Evolutionary conservation across 2,329 filamentous ascomycete genomes (phyloP).

Genomic region (Periglandula ipomoeae): DNA sequence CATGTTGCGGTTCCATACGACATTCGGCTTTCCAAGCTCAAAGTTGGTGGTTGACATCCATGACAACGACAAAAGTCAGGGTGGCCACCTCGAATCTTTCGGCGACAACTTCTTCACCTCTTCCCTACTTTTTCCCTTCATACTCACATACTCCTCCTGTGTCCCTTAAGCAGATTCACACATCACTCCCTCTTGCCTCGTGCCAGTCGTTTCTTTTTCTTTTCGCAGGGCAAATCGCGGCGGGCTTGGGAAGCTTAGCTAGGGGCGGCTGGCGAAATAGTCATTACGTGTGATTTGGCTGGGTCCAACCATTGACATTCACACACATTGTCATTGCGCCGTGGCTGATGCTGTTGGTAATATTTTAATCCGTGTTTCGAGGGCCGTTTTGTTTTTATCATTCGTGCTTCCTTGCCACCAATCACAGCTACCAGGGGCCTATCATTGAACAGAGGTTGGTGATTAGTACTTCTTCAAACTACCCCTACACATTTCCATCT

Average conservation of each 20-base stretch:
- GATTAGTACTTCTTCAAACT: conserved; percentile 3
- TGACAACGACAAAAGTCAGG: conserved; percentile 2
- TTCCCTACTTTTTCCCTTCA: conserved; percentile 1
- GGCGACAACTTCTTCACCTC: conserved; percentile 3
- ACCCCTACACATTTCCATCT: conserved; percentile 1
- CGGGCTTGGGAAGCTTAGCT: conserved; percentile 3
- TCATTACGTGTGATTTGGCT: conserved; percentile 5
- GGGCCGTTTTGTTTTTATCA: not conserved
- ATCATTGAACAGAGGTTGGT: conserved; percentile 7
- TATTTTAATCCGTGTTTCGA: conserved; percentile 1
- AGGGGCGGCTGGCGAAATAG: conserved; percentile 2
- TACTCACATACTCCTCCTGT: not conserved
- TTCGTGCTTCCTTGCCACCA: not conserved
- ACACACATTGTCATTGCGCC: conserved; percentile 4
- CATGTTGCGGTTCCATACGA: conserved; percentile 2
- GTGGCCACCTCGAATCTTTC: not conserved
- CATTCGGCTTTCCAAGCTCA: not conserved
- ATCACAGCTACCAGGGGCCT: conserved; percentile 5
- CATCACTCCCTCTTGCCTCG: not conserved
- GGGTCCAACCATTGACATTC: conserved; percentile 7
- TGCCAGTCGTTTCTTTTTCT: not conserved
- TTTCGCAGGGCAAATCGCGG: conserved; percentile 2
- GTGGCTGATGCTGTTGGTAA: conserved; percentile 4
- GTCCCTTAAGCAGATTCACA: conserved; percentile 1
- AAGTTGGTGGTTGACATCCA: conserved; percentile 5